These are phyloP conservation scores for Vigna reflexopilosa DNA, from an alignment of 306 rosid species.

Conservation along the genomic window DNA sequence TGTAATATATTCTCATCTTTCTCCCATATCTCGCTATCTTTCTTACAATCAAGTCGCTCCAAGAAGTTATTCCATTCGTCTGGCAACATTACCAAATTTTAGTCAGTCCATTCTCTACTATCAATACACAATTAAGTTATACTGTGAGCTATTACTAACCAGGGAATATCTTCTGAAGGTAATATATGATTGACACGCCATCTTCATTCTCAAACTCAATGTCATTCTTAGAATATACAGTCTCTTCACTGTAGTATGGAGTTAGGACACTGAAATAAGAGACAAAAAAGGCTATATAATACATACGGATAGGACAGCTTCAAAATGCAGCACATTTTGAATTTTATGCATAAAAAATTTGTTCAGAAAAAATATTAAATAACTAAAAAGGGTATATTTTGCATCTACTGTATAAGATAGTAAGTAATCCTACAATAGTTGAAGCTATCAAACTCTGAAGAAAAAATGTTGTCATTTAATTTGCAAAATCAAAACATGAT, in stretches of 20 bases:
- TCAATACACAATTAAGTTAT: conserved; percentile 31
- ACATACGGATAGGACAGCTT: conserved; percentile 35
- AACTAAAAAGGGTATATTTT: not conserved
- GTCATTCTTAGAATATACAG: conserved; percentile 90
- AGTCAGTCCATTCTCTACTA: conserved; percentile 27
- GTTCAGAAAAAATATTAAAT: not conserved
- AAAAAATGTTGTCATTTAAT: conserved; percentile 32
- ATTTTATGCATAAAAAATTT: conserved; percentile 26
- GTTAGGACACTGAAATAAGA: conserved; percentile 78
- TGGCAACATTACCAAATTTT: conserved; percentile 48
- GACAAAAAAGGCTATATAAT: conserved; percentile 30
- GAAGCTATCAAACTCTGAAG: conserved; percentile 28
- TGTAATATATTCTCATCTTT: conserved; percentile 88
- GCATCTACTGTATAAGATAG: conserved; percentile 8
- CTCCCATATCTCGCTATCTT: conserved; percentile 82
- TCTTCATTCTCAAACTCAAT: conserved; percentile 97
- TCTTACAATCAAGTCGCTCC: conserved; percentile 93
- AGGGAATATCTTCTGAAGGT: conserved; percentile 95
- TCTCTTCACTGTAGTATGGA: conserved; percentile 98
- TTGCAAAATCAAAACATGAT: conserved; percentile 38
- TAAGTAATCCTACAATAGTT: conserved; percentile 9
- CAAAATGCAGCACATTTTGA: conserved; percentile 32
- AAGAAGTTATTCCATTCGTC: conserved; percentile 99
- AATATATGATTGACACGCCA: conserved; percentile 88
- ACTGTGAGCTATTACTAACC: conserved; percentile 62